Evolutionary conservation across 371 early-diverging fungal genomes (phyloP), one percentile per base, ranked within the genome.

Genomic region (Mortierella sp.): DNA sequence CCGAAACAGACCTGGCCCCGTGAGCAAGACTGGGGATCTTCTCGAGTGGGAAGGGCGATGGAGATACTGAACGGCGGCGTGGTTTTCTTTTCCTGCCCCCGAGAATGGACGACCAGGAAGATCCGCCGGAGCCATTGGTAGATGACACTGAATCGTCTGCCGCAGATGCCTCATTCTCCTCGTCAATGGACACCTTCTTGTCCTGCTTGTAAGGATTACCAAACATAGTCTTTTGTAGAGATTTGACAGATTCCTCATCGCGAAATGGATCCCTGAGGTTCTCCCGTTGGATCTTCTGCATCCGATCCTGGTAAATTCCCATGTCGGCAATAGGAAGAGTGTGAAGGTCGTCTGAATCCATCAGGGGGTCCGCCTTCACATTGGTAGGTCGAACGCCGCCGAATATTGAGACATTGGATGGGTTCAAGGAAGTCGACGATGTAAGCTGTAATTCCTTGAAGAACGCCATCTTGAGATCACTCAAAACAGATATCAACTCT

Each of bases 151-250:
- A 82, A 11, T 72, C 54, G 31, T 79, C 83, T 6, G 80, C 80
- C 14, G 83, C 76, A 0, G 87, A 70, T 1, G 80, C 83, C 34
- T 86, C 87, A 42, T 86, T 80, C 42, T 86, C 87, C 31, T 86
- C 87, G 73, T 82, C 82, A 26, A 82, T 82, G 0, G 83, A 75
- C 24, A 80, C 78, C 44, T 86, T 86, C 55, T 86, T 86, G 52
- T 86, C 87, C 38, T 86, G 87, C 54, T 86, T 86, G 81, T 93
- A 95, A 0, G 95, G 95, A 72, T 94, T 95, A 44, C 95, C 95
- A 88, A 95, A 95, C 90, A 95, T 92, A 10, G 92, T 92, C 24
- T 88, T 83, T 48, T 90, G 91, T 50, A 89, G 83, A 58, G 82
- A 82, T 73, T 86, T 84, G 0, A 89, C 86, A 0, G 88, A 89